Conservation (phyloP, 2,329 filamentous ascomycete genomes). For the Colletotrichum spaethianum region DNA sequence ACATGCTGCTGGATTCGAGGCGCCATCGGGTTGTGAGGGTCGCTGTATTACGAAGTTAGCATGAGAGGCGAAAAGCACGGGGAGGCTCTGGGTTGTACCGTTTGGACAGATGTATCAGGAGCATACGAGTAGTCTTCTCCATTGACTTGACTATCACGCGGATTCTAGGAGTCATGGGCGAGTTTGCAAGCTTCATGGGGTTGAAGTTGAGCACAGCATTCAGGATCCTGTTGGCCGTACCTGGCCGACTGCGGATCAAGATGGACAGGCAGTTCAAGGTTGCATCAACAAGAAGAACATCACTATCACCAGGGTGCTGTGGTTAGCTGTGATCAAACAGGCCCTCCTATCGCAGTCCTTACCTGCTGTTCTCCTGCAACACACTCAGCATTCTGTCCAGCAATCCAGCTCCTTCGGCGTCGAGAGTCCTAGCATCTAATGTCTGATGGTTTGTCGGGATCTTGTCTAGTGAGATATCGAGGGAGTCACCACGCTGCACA, state of each 20-base stretch:
- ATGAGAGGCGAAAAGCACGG: constrained; percentile 4
- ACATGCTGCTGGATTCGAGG: constrained; percentile 89
- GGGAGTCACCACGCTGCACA: constrained; percentile 60
- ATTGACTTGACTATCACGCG: constrained; percentile 92
- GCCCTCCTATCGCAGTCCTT: constrained; percentile 50
- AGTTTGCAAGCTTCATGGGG: constrained; percentile 84
- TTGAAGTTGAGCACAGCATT: constrained; percentile 92
- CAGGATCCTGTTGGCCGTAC: constrained; percentile 87
- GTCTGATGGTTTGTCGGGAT: constrained; percentile 87
- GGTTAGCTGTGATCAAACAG: constrained; percentile 29
- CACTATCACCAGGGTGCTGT: constrained; percentile 64
- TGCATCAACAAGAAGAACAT: constrained; percentile 89
- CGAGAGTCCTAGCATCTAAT: constrained; percentile 83
- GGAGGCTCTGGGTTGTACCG: constrained; percentile 63
- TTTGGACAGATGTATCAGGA: constrained; percentile 87
- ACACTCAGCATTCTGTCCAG: constrained; percentile 89
- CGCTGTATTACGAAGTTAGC: constrained; percentile 65
- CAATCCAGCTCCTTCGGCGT: constrained; percentile 92
- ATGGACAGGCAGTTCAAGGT: constrained; percentile 91
- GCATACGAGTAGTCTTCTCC: constrained; percentile 90
- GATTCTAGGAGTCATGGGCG: constrained; percentile 81
- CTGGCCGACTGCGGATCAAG: constrained; percentile 85
- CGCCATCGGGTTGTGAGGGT: constrained; percentile 82
- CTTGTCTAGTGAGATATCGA: constrained; percentile 88
- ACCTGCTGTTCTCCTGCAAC: constrained; percentile 90